Evolutionary conservation across 1,139 yeast species (phyloP), one percentile per base, ranked within the genome.

Genomic region (Kurtzmaniella quercitrusa): DNA sequence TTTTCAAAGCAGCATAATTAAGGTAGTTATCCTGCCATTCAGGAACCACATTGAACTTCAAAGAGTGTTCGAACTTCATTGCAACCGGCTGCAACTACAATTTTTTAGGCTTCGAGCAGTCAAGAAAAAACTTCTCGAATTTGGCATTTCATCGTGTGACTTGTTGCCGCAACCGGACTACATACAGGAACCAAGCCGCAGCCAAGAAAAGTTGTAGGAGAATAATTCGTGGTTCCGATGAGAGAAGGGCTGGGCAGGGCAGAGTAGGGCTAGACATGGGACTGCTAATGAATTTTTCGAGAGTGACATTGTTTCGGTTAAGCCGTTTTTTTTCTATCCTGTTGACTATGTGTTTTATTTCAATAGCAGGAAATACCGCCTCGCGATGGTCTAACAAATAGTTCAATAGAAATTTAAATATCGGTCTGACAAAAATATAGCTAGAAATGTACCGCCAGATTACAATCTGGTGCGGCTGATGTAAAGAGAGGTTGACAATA

Each of bases 41-140:
- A 4, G 93, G 91, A 30, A 84, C 91, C 18, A 88, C 86, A 59
- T 84, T 84, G 63, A 84, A 82, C 61, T 83, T 86, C 44, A 84
- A 68, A 33, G 88, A 80, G 52, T 82, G 86, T 40, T 84, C 75
- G 59, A 84, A 84, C 70, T 84, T 84, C 93, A 84, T 84, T 33
- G 36, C 36, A 33, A 33, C 36, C 20, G 16, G 36, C 36, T 33
- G 36, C 36, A 16, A 19, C 36, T 17, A 12, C 17, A 33, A 19
- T 17, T 16, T 17, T 15, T 26, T 26, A 33, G 17, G 20, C 19
- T 15, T 15, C 19, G 19, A 19, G 12, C 20, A 16, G 21, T 15
- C 36, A 33, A 34, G 37, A 34, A 34, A 34, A 34, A 14, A 19
- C 14, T 19, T 34, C 16, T 18, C 16, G 20, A 38, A n/a, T 26